Conservation (phyloP, 2,329 filamentous ascomycete species). For the Sarocladium strictum region DNA sequence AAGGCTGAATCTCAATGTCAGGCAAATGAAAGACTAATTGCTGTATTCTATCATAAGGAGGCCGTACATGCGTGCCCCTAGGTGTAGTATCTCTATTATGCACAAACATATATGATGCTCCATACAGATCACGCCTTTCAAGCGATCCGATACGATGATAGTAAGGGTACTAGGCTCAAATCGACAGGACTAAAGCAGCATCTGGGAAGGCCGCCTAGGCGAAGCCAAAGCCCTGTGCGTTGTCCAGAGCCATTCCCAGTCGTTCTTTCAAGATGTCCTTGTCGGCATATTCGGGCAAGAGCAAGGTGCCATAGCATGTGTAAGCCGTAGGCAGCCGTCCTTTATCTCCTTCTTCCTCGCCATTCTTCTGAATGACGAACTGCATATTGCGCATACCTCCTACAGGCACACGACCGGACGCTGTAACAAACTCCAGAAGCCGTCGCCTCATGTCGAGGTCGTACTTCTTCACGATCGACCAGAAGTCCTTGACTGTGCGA, state of each 20-base stretch:
- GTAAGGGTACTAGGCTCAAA: no score
- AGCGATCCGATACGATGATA: no score
- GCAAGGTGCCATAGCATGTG: slow-evolving; percentile 86
- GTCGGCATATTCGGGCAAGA: slow-evolving; percentile 76
- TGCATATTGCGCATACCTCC: slow-evolving; percentile 76
- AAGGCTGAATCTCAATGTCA: slow-evolving; percentile 84
- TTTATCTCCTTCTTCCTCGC: slow-evolving; percentile 48
- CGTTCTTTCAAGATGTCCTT: slow-evolving; percentile 66
- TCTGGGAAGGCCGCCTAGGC: no score
- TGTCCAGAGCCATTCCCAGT: slow-evolving; percentile 78
- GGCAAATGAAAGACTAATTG: slow-evolving; percentile 70
- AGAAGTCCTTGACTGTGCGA: slow-evolving; percentile 71
- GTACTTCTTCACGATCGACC: slow-evolving; percentile 68
- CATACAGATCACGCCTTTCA: no score
- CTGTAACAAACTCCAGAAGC: slow-evolving; percentile 90
- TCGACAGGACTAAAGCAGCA: no score
- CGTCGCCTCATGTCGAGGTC: slow-evolving; percentile 64
- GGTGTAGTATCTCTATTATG: no score
- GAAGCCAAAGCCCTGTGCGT: slow-evolving; percentile 85
- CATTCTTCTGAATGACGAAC: slow-evolving; percentile 77
- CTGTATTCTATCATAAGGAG: no score
- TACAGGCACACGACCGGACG: slow-evolving; percentile 82
- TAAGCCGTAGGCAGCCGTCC: slow-evolving; percentile 75
- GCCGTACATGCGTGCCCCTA: no score
- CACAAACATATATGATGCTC: no score